Conservation (phyloP, 2,329 filamentous ascomycete genomes). For the Davidsoniella eucalypti region DNA sequence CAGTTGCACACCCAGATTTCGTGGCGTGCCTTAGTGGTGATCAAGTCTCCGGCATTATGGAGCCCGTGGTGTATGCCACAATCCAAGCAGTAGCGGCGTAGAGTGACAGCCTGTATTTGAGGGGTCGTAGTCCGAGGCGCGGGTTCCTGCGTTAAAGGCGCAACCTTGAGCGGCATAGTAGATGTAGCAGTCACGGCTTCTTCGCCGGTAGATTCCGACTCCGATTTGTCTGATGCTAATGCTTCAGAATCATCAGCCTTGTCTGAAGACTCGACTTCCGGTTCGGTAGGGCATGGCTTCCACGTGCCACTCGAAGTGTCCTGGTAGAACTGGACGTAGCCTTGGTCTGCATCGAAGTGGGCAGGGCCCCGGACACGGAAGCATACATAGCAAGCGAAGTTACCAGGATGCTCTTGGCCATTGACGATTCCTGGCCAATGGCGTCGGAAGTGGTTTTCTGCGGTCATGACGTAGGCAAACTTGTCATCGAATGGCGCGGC, state of each 20-base stretch:
- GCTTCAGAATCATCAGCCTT: not conserved
- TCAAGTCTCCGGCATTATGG: constrained; percentile 22
- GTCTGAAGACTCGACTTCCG: constrained; percentile 3
- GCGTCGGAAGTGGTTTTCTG: constrained; percentile 25
- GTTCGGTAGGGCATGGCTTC: constrained; percentile 17
- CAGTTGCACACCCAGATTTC: constrained; percentile 27
- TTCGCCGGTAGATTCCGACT: not conserved
- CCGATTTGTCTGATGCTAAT: not conserved
- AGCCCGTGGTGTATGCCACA: constrained; percentile 25
- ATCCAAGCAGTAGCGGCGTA: constrained; percentile 27
- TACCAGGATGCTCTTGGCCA: constrained; percentile 21
- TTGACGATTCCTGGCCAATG: constrained; percentile 22
- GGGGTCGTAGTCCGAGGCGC: not conserved
- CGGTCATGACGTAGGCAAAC: constrained; percentile 25
- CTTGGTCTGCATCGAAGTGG: constrained; percentile 24
- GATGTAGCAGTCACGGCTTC: not conserved
- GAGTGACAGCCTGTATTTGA: constrained; percentile 15
- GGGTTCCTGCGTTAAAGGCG: not conserved
- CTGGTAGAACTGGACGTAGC: constrained; percentile 19
- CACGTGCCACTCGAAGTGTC: constrained; percentile 18
- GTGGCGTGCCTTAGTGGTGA: constrained; percentile 23
- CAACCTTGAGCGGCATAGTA: not conserved
- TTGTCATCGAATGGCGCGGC: constrained; percentile 21
- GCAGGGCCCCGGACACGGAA: constrained; percentile 25
- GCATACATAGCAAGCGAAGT: constrained; percentile 27